Evolutionary conservation across 768 basidiomycete genomes (phyloP).

Genomic region (Neoboletus subvelutipes): DNA sequence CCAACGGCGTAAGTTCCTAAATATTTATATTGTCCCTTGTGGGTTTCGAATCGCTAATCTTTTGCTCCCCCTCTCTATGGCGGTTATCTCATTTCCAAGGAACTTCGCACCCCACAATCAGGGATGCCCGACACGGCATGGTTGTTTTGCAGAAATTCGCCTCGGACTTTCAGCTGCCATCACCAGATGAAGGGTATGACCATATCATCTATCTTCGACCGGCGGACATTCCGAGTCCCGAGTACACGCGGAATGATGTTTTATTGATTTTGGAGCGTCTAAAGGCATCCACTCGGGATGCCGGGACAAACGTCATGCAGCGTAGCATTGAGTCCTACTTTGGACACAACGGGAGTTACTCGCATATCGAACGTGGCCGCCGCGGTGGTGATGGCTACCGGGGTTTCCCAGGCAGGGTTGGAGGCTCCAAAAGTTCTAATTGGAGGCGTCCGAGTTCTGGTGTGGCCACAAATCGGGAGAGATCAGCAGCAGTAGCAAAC

Average conservation of each 20-base stretch:
- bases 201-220: slow-evolving; percentile 45
- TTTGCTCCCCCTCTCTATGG: slow-evolving; percentile 7
- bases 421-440: slow-evolving; percentile 12
- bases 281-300: slow-evolving; percentile 29
- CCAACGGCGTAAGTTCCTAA: slow-evolving; percentile 49
- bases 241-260: slow-evolving; percentile 54
- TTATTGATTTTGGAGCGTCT: slow-evolving; percentile 51
- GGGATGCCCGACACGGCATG: slow-evolving; percentile 53
- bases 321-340: slow-evolving; percentile 7
- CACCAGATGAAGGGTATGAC: slow-evolving; percentile 62
- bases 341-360: slow-evolving; percentile 7
- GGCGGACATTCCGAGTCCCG: slow-evolving; percentile 38
- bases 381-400: slow-evolving; percentile 18
- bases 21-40: neutral
- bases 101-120: slow-evolving; percentile 75
- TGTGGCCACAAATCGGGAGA: slow-evolving; percentile 13
- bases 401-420: slow-evolving; percentile 17
- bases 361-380: slow-evolving; percentile 16
- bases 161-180: slow-evolving; percentile 57
- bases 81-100: slow-evolving; percentile 42
- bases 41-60: slow-evolving; percentile 10
- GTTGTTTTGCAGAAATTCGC: slow-evolving; percentile 65
- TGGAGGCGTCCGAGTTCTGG: slow-evolving; percentile 21
- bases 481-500: slow-evolving; percentile 8
- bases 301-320: slow-evolving; percentile 9